A percentile compares a stretch with the other conserved stretches of the same genome.
These are phyloP conservation scores for Epichloe aotearoae DNA, from an alignment of 2,329 filamentous ascomycete genomes.

Conservation along the genomic window DNA sequence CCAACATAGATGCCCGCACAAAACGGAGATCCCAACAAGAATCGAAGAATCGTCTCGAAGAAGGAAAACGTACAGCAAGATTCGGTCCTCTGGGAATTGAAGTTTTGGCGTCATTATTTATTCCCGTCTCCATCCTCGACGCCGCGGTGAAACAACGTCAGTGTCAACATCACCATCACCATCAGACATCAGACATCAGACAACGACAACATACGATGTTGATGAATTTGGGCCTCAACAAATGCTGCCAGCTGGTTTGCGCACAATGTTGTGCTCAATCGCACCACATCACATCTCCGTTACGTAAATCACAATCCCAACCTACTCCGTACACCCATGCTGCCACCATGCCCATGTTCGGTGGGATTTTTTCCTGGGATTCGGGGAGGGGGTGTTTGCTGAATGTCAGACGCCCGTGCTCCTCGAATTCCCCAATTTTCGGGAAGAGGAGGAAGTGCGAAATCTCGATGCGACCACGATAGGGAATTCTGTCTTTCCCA, in stretches of 20 bases:
- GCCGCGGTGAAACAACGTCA: neutral
- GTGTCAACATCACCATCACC: no score
- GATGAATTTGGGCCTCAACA: no score
- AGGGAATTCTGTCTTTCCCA: neutral
- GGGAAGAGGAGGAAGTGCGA: neutral
- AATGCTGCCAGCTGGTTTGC: no score
- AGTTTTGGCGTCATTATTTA: neutral
- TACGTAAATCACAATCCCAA: no score
- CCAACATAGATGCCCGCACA: conserved; percentile 5
- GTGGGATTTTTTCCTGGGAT: neutral
- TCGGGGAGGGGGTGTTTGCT: neutral
- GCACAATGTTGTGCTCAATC: no score
- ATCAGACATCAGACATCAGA: no score
- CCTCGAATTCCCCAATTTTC: neutral
- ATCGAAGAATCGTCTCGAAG: neutral
- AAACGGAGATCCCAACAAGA: conserved; percentile 6
- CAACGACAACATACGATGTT: no score
- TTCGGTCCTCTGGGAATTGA: neutral
- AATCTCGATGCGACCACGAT: neutral
- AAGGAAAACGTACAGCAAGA: neutral
- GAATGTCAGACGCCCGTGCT: neutral
- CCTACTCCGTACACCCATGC: no score
- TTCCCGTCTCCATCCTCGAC: neutral
- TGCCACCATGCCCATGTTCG: no score
- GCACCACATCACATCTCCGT: no score